Evolutionary conservation across 768 basidiomycete species (phyloP).

Genomic region (Punctularia strigosozonata): DNA sequence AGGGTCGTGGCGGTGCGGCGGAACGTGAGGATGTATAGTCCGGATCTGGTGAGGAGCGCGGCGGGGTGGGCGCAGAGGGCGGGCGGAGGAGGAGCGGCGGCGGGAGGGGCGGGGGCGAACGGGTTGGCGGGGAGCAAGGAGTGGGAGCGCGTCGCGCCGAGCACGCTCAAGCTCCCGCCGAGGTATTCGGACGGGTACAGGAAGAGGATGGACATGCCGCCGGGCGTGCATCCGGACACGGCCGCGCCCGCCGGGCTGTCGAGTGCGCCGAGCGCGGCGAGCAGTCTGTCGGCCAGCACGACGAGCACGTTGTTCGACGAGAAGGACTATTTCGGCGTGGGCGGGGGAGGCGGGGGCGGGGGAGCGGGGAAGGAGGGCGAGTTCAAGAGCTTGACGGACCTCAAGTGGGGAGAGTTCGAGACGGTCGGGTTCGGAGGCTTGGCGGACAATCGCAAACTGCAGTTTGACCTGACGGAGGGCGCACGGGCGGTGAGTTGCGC

Average conservation of each 20-base stretch:
- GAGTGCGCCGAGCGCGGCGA: constrained; percentile 5
- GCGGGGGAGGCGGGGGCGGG: constrained; percentile 18
- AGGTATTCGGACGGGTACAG: constrained; percentile 66
- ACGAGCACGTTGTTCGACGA: constrained; percentile 18
- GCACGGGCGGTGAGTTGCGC: constrained; percentile 50
- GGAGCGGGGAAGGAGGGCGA: constrained; percentile 48
- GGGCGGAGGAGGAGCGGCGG: constrained; percentile 11
- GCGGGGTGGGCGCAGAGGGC: constrained; percentile 34
- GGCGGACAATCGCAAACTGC: constrained; percentile 57
- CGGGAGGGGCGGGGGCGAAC: constrained; percentile 23
- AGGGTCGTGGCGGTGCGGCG: constrained; percentile 67
- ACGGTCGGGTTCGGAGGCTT: constrained; percentile 60
- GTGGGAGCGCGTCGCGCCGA: constrained; percentile 64
- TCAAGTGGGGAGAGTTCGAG: constrained; percentile 92
- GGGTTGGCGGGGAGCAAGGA: constrained; percentile 53
- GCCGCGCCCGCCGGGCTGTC: constrained; percentile 18
- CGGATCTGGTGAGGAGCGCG: constrained; percentile 66
- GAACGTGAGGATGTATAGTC: constrained; percentile 79
- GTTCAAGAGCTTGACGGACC: constrained; percentile 72
- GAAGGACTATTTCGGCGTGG: constrained; percentile 17
- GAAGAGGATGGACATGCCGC: constrained; percentile 63
- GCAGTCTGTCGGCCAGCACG: constrained; percentile 24
- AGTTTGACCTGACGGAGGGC: constrained; percentile 88
- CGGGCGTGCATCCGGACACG: constrained; percentile 42
- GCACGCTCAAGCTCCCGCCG: constrained; percentile 46